A percentile compares a stretch with the other conserved stretches of the same genome.
Evolutionary conservation across 1,139 yeast genomes (phyloP).

Genomic region (Pichia sp.): DNA sequence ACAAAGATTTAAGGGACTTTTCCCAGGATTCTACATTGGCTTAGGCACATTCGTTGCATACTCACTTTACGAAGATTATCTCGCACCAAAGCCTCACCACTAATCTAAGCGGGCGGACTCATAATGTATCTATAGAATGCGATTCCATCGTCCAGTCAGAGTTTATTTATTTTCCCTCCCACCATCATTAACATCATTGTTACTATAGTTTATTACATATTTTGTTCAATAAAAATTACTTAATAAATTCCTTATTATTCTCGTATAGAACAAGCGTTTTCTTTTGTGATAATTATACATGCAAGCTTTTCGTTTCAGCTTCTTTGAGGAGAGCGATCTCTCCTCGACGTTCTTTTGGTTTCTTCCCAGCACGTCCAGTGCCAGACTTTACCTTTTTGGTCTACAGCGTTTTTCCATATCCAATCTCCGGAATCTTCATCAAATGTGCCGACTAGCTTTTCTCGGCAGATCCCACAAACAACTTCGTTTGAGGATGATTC

Average conservation of each 20-base stretch:
- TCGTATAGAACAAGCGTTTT: neutral
- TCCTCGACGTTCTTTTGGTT: slow-evolving; percentile 37
- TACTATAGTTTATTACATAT: neutral
- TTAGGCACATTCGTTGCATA: slow-evolving; percentile 70
- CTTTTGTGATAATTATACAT: neutral
- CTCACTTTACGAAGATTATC: slow-evolving; percentile 58
- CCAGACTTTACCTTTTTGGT: slow-evolving; percentile 54
- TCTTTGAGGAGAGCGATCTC: slow-evolving; percentile 32
- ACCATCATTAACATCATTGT: neutral
- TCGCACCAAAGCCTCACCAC: slow-evolving; percentile 34
- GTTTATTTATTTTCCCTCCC: neutral
- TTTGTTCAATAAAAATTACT: slow-evolving; percentile 4
- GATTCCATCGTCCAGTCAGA: neutral
- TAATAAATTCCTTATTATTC: slow-evolving; percentile 12
- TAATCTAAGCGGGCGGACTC: neutral
- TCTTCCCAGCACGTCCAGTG: slow-evolving; percentile 83
- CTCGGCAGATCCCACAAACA: slow-evolving; percentile 85
- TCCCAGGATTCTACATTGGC: slow-evolving; percentile 83
- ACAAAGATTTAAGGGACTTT: slow-evolving; percentile 67
- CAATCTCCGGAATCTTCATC: slow-evolving; percentile 92
- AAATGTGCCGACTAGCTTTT: slow-evolving; percentile 71
- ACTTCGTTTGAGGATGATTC: slow-evolving; percentile 64
- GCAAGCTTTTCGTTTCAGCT: neutral
- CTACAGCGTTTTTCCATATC: slow-evolving; percentile 86
- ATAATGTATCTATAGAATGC: neutral